Percentiles rank a stretch among this genome's conserved stretches.
Evolutionary conservation across 352 stramenopile genomes (phyloP).

Genomic region (Pythium phragmitis): DNA sequence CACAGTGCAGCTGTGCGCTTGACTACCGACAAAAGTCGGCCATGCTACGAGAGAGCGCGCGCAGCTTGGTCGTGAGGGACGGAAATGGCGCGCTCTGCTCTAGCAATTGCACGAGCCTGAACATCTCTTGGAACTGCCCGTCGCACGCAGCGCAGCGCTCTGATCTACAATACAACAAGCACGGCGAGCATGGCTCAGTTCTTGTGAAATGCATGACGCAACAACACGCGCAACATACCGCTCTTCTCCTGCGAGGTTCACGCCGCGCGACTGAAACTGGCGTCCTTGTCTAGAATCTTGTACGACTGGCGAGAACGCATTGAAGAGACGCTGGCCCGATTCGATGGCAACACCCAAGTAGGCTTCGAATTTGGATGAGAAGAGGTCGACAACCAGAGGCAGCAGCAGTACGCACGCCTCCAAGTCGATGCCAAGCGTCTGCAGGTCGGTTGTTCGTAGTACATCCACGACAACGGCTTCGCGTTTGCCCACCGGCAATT

Average conservation of each 20-base stretch:
- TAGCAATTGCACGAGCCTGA: slow-evolving; percentile 41
- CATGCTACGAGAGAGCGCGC: slow-evolving; percentile 41
- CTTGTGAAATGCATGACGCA: neutral
- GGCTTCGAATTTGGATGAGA: slow-evolving; percentile 66
- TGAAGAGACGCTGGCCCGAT: slow-evolving; percentile 60
- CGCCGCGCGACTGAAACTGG: slow-evolving; percentile 48
- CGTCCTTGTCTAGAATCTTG: slow-evolving; percentile 55
- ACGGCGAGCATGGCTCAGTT: neutral
- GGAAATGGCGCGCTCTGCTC: slow-evolving; percentile 31
- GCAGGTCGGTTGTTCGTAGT: slow-evolving; percentile 59
- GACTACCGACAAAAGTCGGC: slow-evolving; percentile 39
- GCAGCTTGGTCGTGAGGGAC: slow-evolving; percentile 49
- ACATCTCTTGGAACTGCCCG: slow-evolving; percentile 66
- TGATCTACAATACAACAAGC: slow-evolving; percentile 23
- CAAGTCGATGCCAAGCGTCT: slow-evolving; percentile 63
- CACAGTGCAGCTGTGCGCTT: neutral
- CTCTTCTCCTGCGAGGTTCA: slow-evolving; percentile 77
- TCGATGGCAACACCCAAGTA: slow-evolving; percentile 64
- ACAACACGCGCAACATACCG: slow-evolving; percentile 30
- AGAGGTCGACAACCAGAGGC: slow-evolving; percentile 68
- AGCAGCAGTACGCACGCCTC: slow-evolving; percentile 74
- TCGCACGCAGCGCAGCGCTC: slow-evolving; percentile 67
- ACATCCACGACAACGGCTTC: slow-evolving; percentile 76
- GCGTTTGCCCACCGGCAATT: slow-evolving; percentile 66
- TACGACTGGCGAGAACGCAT: slow-evolving; percentile 73